Evolutionary conservation across 768 basidiomycete genomes (phyloP).

Genomic region (Naganishia kalamii): DNA sequence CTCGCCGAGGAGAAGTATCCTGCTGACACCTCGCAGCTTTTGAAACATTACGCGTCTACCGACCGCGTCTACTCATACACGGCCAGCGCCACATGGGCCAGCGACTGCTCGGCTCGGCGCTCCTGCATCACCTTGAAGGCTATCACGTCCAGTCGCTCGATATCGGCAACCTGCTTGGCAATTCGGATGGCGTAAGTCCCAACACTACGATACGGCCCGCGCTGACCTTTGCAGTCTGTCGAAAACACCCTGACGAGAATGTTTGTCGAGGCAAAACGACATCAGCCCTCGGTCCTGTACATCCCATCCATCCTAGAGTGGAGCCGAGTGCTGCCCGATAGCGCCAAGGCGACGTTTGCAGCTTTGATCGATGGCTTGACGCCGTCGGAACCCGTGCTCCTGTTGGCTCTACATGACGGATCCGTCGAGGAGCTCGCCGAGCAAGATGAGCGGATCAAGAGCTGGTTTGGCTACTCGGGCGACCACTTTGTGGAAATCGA

Average conservation of each 20-base stretch:
- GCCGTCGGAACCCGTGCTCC: conserved; percentile 86
- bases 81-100: conserved; percentile 87
- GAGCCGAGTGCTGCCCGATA: conserved; percentile 78
- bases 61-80: conserved; percentile 77
- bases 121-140: conserved; percentile 88
- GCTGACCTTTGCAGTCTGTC: conserved; percentile 55
- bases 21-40: conserved; percentile 56
- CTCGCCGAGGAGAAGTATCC: conserved; percentile 11
- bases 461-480: conserved; percentile 76
- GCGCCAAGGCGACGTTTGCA: conserved; percentile 72
- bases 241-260: conserved; percentile 92
- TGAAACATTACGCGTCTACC: conserved; percentile 81
- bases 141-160: conserved; percentile 93
- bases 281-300: conserved; percentile 91
- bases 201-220: background rate
- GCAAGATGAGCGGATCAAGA: conserved; percentile 59
- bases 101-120: conserved; percentile 77
- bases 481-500: conserved; percentile 67
- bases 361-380: conserved; percentile 85
- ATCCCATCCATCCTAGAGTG: conserved; percentile 82
- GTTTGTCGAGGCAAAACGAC: conserved; percentile 92
- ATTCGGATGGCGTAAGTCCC: conserved; percentile 70
- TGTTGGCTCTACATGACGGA: conserved; percentile 83
- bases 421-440: conserved; percentile 60
- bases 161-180: conserved; percentile 76